Base-by-base conservation (phyloP, 352 stramenopile species). In the Phytophthora idaei region DNA sequence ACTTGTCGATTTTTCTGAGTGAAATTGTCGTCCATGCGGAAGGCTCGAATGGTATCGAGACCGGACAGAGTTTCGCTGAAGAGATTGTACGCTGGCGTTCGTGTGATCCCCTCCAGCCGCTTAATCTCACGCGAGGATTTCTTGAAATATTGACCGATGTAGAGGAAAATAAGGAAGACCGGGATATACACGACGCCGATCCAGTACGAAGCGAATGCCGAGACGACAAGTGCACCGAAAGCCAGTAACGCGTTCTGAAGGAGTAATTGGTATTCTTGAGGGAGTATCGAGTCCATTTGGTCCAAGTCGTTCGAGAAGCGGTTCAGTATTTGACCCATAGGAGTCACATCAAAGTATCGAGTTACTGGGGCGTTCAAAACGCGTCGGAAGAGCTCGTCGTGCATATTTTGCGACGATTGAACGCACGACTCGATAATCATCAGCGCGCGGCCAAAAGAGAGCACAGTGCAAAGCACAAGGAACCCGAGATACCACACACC, bases 51-150 rank as follows among this genome's bases (percentile, higher is more conserved):
- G 6, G 89, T 98, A 1, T 85, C 56, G 3, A 99, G 80, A 7
- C 97, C 97, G 51, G 84, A 87, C 9, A 99, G 67, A 4, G 83
- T 98, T 80, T 99, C 95, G 14, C 80, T 82, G 48, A 99, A 89
- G 39, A 98, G 80, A 8, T 87, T 87, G 81, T 97, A 99, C 28
- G 99, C 89, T 6, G 97, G 95, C 31, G 87, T 81, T 27, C 72
- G 70, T 5, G 74, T 81, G 39, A 98, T 70, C 7, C 88, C 90
- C 64, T 99, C 97, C 12, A 99, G 78, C 5, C 96, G 84, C 79
- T 98, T 98, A 12, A 99, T 67, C 58, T 98, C 94, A 11, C 78
- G 53, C 53, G 85, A 82, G 7, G 76, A 83, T 48, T 73, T 74
- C 55, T 97, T 86, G 72, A 97, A 98, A 60, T 98, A 98, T 42